A percentile compares a stretch with the other conserved stretches of the same genome.
Evolutionary conservation across 1,139 yeast species (phyloP).

Genomic region (Eremothecium sinecaudum): DNA sequence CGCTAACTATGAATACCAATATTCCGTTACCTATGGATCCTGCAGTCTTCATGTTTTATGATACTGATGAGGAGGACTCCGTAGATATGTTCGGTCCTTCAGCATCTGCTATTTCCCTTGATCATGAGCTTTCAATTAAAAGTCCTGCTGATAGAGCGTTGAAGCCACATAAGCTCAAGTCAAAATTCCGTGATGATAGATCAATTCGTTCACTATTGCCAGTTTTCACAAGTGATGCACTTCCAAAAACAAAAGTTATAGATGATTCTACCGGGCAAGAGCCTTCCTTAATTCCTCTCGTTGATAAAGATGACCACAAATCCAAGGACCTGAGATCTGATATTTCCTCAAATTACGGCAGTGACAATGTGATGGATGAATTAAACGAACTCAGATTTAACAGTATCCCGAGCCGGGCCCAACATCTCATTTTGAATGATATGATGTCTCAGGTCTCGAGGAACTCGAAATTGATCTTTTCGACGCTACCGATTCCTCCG

Average conservation of each 20-base stretch:
- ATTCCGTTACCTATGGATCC: constrained; percentile 28
- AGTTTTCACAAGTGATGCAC: constrained; percentile 66
- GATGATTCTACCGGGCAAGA: constrained; percentile 60
- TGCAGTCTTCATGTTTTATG: constrained; percentile 8
- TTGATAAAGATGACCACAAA: constrained; percentile 25
- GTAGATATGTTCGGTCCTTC: constrained; percentile 14
- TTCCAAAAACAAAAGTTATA: constrained; percentile 62
- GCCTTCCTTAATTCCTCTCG: constrained; percentile 47
- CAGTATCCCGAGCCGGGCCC: constrained; percentile 84
- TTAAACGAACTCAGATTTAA: constrained; percentile 51
- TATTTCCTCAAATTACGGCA: constrained; percentile 24
- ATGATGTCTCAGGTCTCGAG: constrained; percentile 59
- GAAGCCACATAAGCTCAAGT: background rate
- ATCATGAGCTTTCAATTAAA: constrained; percentile 3
- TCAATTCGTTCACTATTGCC: constrained; percentile 37
- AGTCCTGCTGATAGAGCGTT: background rate
- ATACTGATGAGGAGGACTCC: constrained; percentile 21
- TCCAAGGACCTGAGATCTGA: constrained; percentile 5
- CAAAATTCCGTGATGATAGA: constrained; percentile 8
- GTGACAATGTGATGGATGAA: constrained; percentile 27
- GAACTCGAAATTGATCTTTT: constrained; percentile 62
- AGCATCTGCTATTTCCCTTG: constrained; percentile 1
- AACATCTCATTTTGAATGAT: constrained; percentile 79
- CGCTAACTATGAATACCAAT: constrained; percentile 63
- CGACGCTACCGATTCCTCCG: constrained; percentile 83